These are phyloP conservation scores for Kodamaea jinghongensis DNA, from an alignment of 805 yeast species.

Conservation along the genomic window DNA sequence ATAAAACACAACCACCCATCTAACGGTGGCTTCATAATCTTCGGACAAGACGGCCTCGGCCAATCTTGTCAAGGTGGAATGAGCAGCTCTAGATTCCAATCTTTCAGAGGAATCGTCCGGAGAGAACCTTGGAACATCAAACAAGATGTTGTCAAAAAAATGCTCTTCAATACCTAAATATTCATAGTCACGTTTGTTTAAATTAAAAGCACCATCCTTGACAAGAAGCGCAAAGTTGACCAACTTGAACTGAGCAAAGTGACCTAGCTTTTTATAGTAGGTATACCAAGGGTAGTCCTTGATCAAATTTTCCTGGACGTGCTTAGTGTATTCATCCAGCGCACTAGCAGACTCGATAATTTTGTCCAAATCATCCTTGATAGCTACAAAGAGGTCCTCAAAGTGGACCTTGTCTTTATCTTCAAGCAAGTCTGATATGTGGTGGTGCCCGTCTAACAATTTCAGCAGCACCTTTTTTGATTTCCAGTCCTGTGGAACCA, in stretches of 20 bases:
- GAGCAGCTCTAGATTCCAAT: slow-evolving; percentile 9
- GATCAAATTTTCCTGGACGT: slow-evolving; percentile 49
- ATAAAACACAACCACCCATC: slow-evolving; percentile 24
- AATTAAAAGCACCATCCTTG: slow-evolving; percentile 28
- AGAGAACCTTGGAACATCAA: slow-evolving; percentile 19
- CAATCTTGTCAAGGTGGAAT: slow-evolving; percentile 21
- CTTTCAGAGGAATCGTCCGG: slow-evolving; percentile 6
- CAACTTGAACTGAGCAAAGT: slow-evolving; percentile 55
- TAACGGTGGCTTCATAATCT: slow-evolving; percentile 23
- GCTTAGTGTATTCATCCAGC: slow-evolving; percentile 25
- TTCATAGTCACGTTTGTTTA: slow-evolving; percentile 17
- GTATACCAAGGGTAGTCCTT: slow-evolving; percentile 81
- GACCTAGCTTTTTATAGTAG: slow-evolving; percentile 53
- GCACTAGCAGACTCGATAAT: not conserved
- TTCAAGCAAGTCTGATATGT: slow-evolving; percentile 1
- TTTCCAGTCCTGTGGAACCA: slow-evolving; percentile 10
- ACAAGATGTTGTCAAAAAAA: slow-evolving; percentile 21
- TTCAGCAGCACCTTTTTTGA: not conserved
- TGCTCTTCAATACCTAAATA: slow-evolving; percentile 14
- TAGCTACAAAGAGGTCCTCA: not conserved
- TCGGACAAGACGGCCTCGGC: slow-evolving; percentile 18
- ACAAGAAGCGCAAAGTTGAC: slow-evolving; percentile 51
- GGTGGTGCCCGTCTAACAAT: not conserved
- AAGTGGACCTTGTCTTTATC: not conserved
- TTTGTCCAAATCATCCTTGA: not conserved